A percentile compares a stretch with the other conserved stretches of the same genome.
Evolutionary conservation across 169 alveolate genomes (phyloP).

Genomic region (Plasmodium berghei): DNA sequence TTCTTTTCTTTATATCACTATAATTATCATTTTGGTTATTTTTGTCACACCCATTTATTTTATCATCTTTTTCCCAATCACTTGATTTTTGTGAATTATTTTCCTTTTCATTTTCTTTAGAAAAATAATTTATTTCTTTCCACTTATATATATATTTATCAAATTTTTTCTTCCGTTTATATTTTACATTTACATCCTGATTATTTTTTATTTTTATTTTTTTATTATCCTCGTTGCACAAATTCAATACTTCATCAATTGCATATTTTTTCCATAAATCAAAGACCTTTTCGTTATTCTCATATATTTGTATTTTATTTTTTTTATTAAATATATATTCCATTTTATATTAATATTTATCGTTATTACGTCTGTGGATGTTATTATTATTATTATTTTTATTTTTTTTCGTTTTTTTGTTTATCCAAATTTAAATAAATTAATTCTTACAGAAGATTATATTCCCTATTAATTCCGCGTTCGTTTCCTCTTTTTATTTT

Average conservation of each 20-base stretch:
- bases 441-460: no score
- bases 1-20: neutral
- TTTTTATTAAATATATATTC: conserved; percentile 23
- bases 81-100: neutral
- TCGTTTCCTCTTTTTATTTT: no score
- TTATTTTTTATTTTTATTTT: neutral
- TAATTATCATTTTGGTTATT: neutral
- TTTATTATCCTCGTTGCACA: conserved; percentile 4
- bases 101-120: neutral
- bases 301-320: conserved; percentile 28
- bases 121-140: conserved; percentile 13
- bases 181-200: conserved; percentile 1
- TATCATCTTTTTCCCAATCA: neutral
- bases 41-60: neutral
- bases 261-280: conserved; percentile 61
- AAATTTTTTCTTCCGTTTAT: conserved; percentile 10
- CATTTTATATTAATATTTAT: conserved; percentile 12
- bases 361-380: neutral
- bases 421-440: no score
- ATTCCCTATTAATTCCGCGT: no score
- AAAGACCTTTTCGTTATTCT: conserved; percentile 10
- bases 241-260: conserved; percentile 4
- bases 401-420: no score
- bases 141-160: conserved; percentile 27
- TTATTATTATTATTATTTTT: neutral